Percentiles rank a stretch among this genome's conserved stretches.
phyloP scores from a whole-genome alignment of 1,139 yeast genomes.

The Hyphopichia wangnamkhiaoensis region DNA sequence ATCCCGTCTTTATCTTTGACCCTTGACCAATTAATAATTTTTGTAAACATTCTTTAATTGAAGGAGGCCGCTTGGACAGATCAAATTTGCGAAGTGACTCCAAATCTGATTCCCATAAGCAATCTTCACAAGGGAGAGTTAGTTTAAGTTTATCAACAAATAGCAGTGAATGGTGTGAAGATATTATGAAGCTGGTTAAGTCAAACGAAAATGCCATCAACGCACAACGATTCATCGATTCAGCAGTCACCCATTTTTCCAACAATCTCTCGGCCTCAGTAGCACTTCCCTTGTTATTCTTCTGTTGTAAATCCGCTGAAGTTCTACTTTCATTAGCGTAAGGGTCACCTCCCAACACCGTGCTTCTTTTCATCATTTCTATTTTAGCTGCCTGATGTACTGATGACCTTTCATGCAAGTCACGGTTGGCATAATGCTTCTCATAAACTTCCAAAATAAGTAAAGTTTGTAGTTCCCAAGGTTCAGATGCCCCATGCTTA shows the following conservation, averaged over 20 bases:
- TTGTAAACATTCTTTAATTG: no score
- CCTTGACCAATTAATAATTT: no score
- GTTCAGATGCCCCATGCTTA: constrained; percentile 56
- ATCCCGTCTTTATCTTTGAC: no score
- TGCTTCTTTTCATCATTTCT: constrained; percentile 66
- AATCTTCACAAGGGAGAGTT: no score
- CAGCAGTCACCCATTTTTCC: constrained; percentile 34
- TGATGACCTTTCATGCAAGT: constrained; percentile 67
- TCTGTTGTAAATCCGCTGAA: background rate
- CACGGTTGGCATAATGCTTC: constrained; percentile 43
- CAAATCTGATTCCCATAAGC: no score
- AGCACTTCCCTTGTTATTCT: background rate
- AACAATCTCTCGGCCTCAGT: constrained; percentile 12
- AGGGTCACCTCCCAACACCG: constrained; percentile 67
- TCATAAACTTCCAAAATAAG: constrained; percentile 64
- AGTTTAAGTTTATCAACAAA: no score
- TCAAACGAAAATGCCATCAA: no score
- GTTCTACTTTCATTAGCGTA: constrained; percentile 20
- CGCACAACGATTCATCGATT: constrained; percentile 32
- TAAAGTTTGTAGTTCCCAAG: constrained; percentile 66
- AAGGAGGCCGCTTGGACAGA: no score
- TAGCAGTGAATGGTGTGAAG: no score
- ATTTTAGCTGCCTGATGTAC: constrained; percentile 74
- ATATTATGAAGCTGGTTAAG: no score
- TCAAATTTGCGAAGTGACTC: no score